These are phyloP conservation scores for Hypoxylon fuscum DNA, from an alignment of 495 filamentous ascomycete genomes.

Conservation along the genomic window DNA sequence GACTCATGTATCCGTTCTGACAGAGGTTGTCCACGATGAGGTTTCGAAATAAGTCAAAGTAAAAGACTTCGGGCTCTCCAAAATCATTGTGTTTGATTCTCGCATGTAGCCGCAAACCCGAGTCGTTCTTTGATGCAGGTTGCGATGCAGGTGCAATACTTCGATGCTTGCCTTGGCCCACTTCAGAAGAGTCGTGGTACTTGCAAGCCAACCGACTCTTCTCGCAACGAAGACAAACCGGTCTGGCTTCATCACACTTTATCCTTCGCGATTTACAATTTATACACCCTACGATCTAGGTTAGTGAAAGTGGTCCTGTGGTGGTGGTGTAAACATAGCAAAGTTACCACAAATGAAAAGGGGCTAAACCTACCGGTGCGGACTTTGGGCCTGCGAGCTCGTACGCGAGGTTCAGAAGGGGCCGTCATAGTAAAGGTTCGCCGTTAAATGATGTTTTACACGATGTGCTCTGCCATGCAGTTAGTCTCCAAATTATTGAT, in stretches of 20 bases:
- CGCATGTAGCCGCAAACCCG: not conserved
- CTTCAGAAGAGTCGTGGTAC: not conserved
- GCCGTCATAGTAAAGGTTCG: conserved; percentile 20
- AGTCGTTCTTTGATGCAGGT: not conserved
- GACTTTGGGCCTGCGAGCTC: conserved; percentile 29
- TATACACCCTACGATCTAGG: conserved; percentile 53
- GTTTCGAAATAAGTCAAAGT: conserved; percentile 33
- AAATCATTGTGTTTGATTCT: conserved; percentile 2
- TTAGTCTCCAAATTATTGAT: no score
- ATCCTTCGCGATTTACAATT: conserved; percentile 63
- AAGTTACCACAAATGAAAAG: not conserved
- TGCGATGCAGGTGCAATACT: not conserved
- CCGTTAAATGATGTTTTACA: no score
- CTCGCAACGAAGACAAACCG: conserved; percentile 57
- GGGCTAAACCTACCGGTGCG: conserved; percentile 21
- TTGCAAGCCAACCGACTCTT: conserved; percentile 39
- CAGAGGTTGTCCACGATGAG: conserved; percentile 25
- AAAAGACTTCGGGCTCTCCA: conserved; percentile 11
- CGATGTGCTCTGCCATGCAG: no score
- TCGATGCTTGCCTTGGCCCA: not conserved
- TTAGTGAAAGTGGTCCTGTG: conserved; percentile 6
- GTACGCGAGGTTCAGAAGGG: conserved; percentile 20
- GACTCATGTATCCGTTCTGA: conserved; percentile 20
- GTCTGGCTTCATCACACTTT: conserved; percentile 61
- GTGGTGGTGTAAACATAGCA: not conserved